Evolutionary conservation across 495 filamentous ascomycete genomes (phyloP), one percentile per base, ranked within the genome.

Genomic region (Penicillium waksmanii): DNA sequence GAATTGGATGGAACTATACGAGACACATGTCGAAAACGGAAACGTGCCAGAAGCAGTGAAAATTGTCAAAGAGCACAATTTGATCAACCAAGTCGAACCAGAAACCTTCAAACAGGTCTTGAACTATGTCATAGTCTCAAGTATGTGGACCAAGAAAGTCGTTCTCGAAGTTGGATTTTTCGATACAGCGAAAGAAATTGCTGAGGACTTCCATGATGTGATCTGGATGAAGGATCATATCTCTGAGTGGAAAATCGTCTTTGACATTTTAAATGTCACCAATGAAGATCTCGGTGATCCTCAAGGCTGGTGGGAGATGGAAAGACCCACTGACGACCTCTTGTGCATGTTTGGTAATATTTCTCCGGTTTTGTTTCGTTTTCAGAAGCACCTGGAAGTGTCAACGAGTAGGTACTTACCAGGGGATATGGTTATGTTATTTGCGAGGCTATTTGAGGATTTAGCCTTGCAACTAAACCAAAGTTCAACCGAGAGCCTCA

Each of bases 1-100:
- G 25, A 53, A 50, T 8, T 69, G 65, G 50, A 23, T 64, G 3
- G 18, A 70, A 11, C 52, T 57, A 12, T 51, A 64, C 19, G 62
- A 68, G 7, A 51, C 67, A 2, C 50, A 33, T 2, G 19, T 66
- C 15, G 36, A 25, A n/a, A 11, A 56, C 11, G 55, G 46, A 7
- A 51, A 70, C 13, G n/a, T 64, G 2, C 18, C 51, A 33, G 48
- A 40, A 13, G 58, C 51, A 3, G 21, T 56, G 17, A 19, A 38
- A 12, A 57, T 55, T 2, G 5, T 58, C 5, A 3, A 49, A 19
- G 11, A 13, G 5, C 53, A 60, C 18, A 31, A 59, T 0, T 18
- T 58, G 48, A 34, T 68, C 5, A 21, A 33, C 5, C 27, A 21
- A 13, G 23, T 35, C 1, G 58, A 69, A 0, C 60, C 23, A 18